Evolutionary conservation across 345 rosid species (phyloP).

Genomic region (Camelina sativa): DNA sequence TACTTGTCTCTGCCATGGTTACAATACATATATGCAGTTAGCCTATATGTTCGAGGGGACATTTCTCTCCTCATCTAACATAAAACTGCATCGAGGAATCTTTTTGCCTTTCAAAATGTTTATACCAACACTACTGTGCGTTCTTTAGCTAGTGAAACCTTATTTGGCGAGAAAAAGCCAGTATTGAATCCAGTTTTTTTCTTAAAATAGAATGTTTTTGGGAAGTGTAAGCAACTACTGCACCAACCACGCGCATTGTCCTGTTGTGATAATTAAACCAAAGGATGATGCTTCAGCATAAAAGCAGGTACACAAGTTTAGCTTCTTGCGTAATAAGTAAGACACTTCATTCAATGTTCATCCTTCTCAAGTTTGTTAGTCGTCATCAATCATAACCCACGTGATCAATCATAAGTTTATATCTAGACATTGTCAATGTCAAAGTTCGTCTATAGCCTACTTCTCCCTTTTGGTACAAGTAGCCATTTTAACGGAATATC

Average conservation of each 20-base stretch:
- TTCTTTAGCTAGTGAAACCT: background rate
- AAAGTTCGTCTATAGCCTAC: background rate
- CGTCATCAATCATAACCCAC: conserved; percentile 8
- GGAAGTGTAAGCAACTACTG: conserved; percentile 98
- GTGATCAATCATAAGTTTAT: too few species aligned
- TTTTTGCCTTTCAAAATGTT: background rate
- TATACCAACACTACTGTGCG: conserved; percentile 5
- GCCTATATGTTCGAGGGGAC: background rate
- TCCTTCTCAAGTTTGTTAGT: background rate
- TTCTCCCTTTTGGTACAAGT: conserved; percentile 1
- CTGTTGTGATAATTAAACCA: conserved; percentile 73
- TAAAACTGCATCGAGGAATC: background rate
- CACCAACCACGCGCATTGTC: conserved; percentile 77
- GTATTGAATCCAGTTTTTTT: conserved; percentile 27
- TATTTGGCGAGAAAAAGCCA: conserved; percentile 3
- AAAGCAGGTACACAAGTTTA: conserved; percentile 44
- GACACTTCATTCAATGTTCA: background rate
- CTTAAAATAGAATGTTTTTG: conserved; percentile 74
- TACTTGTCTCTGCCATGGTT: conserved; percentile 17
- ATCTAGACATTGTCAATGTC: background rate
- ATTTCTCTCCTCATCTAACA: conserved; percentile 10
- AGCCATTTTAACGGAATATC: background rate
- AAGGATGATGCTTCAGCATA: conserved; percentile 51
- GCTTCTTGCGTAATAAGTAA: background rate
- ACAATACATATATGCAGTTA: background rate